phyloP scores from a whole-genome alignment of 148 eudicot species.

The Rhododendron vialii region DNA sequence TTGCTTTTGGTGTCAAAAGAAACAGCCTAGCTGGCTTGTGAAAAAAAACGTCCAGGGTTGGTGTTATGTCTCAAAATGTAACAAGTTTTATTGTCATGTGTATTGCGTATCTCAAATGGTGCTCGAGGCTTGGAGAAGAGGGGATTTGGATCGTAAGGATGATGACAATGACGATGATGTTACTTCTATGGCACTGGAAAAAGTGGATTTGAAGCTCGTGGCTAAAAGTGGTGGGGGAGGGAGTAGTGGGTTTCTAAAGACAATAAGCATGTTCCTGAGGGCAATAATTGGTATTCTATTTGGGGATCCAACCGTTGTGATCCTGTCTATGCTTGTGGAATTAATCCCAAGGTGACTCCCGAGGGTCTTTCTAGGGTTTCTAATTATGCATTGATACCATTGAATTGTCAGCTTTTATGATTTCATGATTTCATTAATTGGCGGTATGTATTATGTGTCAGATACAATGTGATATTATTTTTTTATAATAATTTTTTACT shows the following conservation, averaged over 20 bases:
- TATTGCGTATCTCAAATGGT: conserved; percentile 10
- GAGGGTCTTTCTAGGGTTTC: neutral
- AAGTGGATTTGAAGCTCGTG: neutral
- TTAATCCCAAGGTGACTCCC: neutral
- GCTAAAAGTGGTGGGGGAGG: neutral
- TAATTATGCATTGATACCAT: neutral
- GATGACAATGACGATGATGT: neutral
- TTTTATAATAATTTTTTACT: too few species aligned
- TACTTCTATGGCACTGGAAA: neutral
- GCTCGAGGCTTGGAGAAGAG: conserved; percentile 3
- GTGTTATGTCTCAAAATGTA: conserved; percentile 4
- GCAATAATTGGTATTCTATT: neutral
- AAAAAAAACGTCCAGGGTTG: neutral
- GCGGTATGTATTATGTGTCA: neutral
- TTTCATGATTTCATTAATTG: neutral
- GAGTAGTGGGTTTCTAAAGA: neutral
- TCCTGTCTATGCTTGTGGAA: neutral
- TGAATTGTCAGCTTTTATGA: neutral
- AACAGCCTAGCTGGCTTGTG: neutral
- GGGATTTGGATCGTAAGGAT: neutral
- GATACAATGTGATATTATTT: neutral
- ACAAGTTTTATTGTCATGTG: conserved; percentile 12
- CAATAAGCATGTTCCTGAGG: neutral
- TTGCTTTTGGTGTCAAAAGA: conserved; percentile 15
- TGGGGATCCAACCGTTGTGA: neutral